Evolutionary conservation across 352 stramenopile genomes (phyloP).

Genomic region (Globisporangium paroecandrum): DNA sequence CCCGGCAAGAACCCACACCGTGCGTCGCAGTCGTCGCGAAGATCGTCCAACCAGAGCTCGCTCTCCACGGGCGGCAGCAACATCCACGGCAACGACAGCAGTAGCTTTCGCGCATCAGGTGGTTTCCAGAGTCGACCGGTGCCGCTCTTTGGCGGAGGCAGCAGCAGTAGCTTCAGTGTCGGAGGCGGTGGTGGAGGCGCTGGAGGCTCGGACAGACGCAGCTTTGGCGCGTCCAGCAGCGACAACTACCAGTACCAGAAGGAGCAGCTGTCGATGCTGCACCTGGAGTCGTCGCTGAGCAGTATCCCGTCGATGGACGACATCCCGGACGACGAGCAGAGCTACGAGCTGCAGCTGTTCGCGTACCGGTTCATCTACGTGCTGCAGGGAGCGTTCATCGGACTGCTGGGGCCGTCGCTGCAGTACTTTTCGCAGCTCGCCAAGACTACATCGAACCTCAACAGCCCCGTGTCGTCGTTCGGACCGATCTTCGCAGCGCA

Average conservation of each 20-base stretch:
- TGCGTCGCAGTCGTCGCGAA: conserved; percentile 1
- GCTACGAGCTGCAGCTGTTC: conserved; percentile 60
- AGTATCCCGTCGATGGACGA: conserved; percentile 22
- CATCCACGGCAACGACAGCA: conserved; percentile 8
- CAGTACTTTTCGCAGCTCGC: conserved; percentile 63
- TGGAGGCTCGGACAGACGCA: not conserved
- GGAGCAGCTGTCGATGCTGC: conserved; percentile 21
- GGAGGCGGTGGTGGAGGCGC: not conserved
- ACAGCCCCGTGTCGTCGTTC: conserved; percentile 59
- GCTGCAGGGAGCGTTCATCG: conserved; percentile 62
- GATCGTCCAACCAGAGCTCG: conserved; percentile 9
- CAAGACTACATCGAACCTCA: conserved; percentile 29
- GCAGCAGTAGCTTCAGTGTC: not conserved
- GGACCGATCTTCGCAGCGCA: conserved; percentile 73
- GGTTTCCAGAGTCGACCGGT: not conserved
- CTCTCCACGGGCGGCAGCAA: conserved; percentile 8
- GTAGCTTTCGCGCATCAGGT: conserved; percentile 2
- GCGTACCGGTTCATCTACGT: conserved; percentile 69
- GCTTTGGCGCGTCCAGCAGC: conserved; percentile 6
- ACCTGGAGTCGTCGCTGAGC: conserved; percentile 22
- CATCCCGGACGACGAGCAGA: conserved; percentile 29
- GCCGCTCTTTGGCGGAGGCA: conserved; percentile 17
- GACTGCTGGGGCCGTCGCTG: conserved; percentile 57
- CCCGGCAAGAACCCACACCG: no score
- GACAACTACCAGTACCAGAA: conserved; percentile 7